Evolutionary conservation across 2,329 filamentous ascomycete species (phyloP).

Genomic region (Diaporthe batatas): DNA sequence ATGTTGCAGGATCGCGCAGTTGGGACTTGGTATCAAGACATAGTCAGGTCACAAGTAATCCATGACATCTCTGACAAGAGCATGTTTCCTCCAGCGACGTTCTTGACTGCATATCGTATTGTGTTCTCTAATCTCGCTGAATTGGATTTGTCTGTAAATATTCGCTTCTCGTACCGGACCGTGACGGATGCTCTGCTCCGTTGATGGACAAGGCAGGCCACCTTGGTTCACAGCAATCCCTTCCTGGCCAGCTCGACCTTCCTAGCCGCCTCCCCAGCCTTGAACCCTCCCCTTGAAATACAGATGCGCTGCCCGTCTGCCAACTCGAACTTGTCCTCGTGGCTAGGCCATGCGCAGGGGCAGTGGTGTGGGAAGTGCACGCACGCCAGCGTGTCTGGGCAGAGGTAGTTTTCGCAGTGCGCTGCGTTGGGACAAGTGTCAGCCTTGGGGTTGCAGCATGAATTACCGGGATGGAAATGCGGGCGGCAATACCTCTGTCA

Average conservation of each 20-base stretch:
- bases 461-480: background rate
- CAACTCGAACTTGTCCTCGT: slow-evolving; percentile 83
- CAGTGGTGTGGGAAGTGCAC: slow-evolving; percentile 98
- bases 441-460: background rate
- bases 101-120: background rate
- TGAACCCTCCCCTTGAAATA: slow-evolving; percentile 81
- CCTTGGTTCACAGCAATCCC: slow-evolving; percentile 72
- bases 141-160: background rate
- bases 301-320: slow-evolving; percentile 81
- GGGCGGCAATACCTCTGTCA: slow-evolving; percentile 66
- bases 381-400: slow-evolving; percentile 92
- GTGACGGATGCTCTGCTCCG: background rate
- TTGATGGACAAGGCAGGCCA: background rate
- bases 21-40: slow-evolving; percentile 15
- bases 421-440: slow-evolving; percentile 60
- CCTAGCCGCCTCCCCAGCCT: slow-evolving; percentile 76
- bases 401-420: slow-evolving; percentile 93
- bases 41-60: slow-evolving; percentile 33
- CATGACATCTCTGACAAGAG: slow-evolving; percentile 20
- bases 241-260: slow-evolving; percentile 87
- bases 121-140: background rate
- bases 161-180: background rate
- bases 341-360: slow-evolving; percentile 84
- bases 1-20: slow-evolving; percentile 5
- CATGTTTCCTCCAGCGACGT: background rate